Conservation (phyloP, 331 rosid species). For the Malus hybrid region DNA sequence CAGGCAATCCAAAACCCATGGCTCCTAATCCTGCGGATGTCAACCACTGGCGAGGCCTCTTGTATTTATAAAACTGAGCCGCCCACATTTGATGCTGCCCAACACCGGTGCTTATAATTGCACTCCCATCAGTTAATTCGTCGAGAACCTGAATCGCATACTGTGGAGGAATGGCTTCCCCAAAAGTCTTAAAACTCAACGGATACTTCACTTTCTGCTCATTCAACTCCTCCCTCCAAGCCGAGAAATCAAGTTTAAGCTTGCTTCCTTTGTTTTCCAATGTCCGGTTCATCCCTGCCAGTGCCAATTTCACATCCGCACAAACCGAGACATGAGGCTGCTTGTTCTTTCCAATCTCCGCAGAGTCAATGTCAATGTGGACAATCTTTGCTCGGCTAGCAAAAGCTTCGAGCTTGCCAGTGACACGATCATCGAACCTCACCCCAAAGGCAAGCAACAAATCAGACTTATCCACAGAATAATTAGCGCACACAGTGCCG, state of each 20-base stretch:
- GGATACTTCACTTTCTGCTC: conserved; percentile 55
- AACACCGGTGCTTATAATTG: conserved; percentile 69
- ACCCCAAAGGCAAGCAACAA: conserved; percentile 80
- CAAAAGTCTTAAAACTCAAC: conserved; percentile 50
- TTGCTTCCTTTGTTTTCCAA: conserved; percentile 26
- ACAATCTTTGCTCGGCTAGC: conserved; percentile 81
- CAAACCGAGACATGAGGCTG: conserved; percentile 69
- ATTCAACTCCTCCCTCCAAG: conserved; percentile 61
- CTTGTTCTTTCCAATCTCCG: conserved; percentile 88
- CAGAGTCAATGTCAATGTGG: conserved; percentile 77
- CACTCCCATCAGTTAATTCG: conserved; percentile 57
- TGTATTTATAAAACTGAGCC: conserved; percentile 60
- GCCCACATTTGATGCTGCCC: conserved; percentile 96
- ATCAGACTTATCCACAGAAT: conserved; percentile 67
- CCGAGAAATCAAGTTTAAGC: conserved; percentile 31
- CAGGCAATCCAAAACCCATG: conserved; percentile 88
- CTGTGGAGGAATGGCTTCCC: conserved; percentile 60
- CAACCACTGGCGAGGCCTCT: conserved; percentile 74
- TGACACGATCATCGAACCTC: conserved; percentile 83
- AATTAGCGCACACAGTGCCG: conserved; percentile 78
- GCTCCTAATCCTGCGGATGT: conserved; percentile 85
- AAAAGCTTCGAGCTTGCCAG: conserved; percentile 77
- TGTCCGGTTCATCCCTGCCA: conserved; percentile 44
- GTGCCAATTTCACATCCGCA: conserved; percentile 54
- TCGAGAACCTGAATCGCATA: conserved; percentile 67